Evolutionary conservation across 129 eudicot species (phyloP).

Genomic region (Smallanthus sonchifolius): DNA sequence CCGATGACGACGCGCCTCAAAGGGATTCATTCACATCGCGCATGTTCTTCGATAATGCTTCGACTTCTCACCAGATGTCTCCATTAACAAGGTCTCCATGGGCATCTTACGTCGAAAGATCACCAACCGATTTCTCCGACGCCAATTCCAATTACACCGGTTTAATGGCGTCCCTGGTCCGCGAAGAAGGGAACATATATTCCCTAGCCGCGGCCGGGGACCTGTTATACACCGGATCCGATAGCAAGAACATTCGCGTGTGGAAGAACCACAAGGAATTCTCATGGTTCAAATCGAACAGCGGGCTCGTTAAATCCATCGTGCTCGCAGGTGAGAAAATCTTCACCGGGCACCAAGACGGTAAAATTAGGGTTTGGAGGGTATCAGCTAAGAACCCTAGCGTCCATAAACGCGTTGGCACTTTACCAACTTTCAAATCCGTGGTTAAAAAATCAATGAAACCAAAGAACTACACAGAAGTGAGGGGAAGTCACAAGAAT

Average conservation of each 20-base stretch:
- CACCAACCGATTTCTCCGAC: slow-evolving; percentile 12
- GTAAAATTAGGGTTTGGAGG: slow-evolving; percentile 78
- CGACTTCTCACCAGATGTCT: slow-evolving; percentile 26
- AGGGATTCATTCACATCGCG: slow-evolving; percentile 33
- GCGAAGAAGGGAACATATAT: slow-evolving; percentile 82
- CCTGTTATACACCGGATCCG: slow-evolving; percentile 72
- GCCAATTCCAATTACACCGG: slow-evolving; percentile 49
- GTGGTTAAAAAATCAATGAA: slow-evolving; percentile 54
- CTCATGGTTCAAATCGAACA: slow-evolving; percentile 73
- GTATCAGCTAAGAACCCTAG: slow-evolving; percentile 61
- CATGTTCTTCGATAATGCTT: slow-evolving; percentile 10
- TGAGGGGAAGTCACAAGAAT: slow-evolving; percentile 37
- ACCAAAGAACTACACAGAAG: slow-evolving; percentile 58
- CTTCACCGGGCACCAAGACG: slow-evolving; percentile 84
- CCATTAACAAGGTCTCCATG: slow-evolving; percentile 72
- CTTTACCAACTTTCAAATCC: slow-evolving; percentile 56
- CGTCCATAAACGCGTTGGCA: slow-evolving; percentile 56
- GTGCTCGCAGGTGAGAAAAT: slow-evolving; percentile 58
- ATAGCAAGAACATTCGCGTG: slow-evolving; percentile 77
- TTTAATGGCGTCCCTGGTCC: slow-evolving; percentile 70
- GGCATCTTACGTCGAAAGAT: slow-evolving; percentile 35
- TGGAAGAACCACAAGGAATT: slow-evolving; percentile 83
- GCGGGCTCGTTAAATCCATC: slow-evolving; percentile 76
- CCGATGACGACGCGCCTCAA: slow-evolving; percentile 7
- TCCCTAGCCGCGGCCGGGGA: slow-evolving; percentile 61